phyloP scores from a whole-genome alignment of 2,329 filamentous ascomycete species.

The Setomelanomma holmii region DNA sequence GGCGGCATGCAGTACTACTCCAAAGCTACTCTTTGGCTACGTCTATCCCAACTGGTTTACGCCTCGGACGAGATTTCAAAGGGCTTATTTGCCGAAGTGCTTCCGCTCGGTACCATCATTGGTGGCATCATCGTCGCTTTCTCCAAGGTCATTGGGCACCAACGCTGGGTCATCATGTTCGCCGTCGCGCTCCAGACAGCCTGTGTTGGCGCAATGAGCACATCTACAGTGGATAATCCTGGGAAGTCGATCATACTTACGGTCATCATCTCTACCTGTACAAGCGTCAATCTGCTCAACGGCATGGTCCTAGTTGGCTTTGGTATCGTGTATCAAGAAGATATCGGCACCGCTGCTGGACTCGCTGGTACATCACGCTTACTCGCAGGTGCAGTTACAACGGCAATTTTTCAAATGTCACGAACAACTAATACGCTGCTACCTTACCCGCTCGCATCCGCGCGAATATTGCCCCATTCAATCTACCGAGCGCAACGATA shows the following conservation, averaged over 20 bases:
- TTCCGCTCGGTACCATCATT: conserved; percentile 35
- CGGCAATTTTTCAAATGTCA: conserved; percentile 38
- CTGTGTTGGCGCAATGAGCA: conserved; percentile 36
- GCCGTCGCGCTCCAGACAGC: conserved; percentile 38
- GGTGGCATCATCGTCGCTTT: conserved; percentile 38
- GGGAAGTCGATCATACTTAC: conserved; percentile 34
- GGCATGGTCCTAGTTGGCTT: conserved; percentile 41
- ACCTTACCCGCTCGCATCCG: conserved; percentile 21
- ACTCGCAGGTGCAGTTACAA: conserved; percentile 37
- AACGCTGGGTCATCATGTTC: conserved; percentile 35
- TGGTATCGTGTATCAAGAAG: conserved; percentile 39
- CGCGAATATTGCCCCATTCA: conserved; percentile 22
- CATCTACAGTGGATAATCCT: conserved; percentile 32
- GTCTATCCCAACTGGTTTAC: conserved; percentile 37
- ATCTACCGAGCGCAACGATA: conserved; percentile 19
- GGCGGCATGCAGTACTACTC: conserved; percentile 41
- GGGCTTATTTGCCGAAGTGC: conserved; percentile 33
- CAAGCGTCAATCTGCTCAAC: conserved; percentile 37
- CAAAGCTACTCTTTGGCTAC: conserved; percentile 38
- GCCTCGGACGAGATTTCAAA: conserved; percentile 37
- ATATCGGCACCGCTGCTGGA: conserved; percentile 41
- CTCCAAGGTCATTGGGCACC: conserved; percentile 36
- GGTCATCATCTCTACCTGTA: conserved; percentile 36
- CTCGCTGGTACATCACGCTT: conserved; percentile 38
- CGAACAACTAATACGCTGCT: conserved; percentile 35